Evolutionary conservation across 306 rosid species (phyloP).

Genomic region (Cyamopsis tetragonoloba): DNA sequence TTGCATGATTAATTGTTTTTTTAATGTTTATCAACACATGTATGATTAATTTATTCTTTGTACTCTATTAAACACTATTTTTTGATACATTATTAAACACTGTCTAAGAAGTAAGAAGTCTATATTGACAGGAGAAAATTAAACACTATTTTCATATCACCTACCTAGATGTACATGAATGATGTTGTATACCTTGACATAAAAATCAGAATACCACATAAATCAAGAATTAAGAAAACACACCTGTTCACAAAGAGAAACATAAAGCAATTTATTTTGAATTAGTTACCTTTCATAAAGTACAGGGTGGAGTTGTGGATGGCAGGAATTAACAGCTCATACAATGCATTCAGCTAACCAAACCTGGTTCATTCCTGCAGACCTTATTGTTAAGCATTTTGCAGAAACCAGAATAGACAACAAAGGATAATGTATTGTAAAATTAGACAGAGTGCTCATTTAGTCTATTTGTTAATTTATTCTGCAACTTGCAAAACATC

Average conservation of each 20-base stretch:
- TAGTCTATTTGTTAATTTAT: no score
- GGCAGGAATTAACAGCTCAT: conserved; percentile 79
- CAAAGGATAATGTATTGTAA: conserved; percentile 1
- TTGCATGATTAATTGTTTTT: no score
- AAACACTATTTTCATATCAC: no score
- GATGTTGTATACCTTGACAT: no score
- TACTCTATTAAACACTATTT: no score
- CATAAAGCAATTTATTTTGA: background rate
- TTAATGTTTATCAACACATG: no score
- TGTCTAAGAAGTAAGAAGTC: no score
- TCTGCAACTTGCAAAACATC: conserved; percentile 69
- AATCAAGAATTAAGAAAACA: background rate
- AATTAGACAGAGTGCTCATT: conserved; percentile 4
- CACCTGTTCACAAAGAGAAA: background rate
- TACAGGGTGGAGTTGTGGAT: conserved; percentile 80
- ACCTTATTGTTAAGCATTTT: conserved; percentile 18
- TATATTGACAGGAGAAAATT: no score
- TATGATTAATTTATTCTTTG: no score
- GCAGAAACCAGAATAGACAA: background rate
- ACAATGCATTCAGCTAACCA: conserved; percentile 91
- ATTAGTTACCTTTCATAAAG: conserved; percentile 68
- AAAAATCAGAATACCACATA: no score
- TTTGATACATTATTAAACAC: no score
- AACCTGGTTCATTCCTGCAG: conserved; percentile 93
- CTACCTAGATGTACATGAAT: no score